phyloP scores from a whole-genome alignment of 305 asterid genomes.

The Striga hermonthica region DNA sequence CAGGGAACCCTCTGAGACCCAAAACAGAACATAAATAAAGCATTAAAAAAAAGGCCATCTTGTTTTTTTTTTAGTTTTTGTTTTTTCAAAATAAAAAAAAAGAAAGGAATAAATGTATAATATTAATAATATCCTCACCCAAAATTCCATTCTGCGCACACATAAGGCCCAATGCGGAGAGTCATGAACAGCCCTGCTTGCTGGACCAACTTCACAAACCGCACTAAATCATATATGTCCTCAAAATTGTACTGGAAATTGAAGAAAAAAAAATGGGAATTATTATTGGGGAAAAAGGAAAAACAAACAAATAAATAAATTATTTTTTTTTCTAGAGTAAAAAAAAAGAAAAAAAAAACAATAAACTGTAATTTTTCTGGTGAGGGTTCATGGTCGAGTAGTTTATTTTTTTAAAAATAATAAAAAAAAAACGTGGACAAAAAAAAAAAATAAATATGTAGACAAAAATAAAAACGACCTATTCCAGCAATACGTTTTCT shows the following conservation, averaged over 20 bases:
- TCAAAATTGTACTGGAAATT: conserved; percentile 70
- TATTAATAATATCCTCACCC: conserved; percentile 46
- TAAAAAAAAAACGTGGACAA: too few species aligned
- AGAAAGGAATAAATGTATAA: background rate
- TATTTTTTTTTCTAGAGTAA: too few species aligned
- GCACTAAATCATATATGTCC: conserved; percentile 74
- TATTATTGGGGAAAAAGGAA: too few species aligned
- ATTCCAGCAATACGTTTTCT: too few species aligned
- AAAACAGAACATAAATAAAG: conserved; percentile 23
- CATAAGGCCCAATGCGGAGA: conserved; percentile 95
- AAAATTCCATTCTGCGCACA: conserved; percentile 98
- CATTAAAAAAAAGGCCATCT: background rate
- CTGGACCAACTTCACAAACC: conserved; percentile 76
- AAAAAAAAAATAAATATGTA: too few species aligned
- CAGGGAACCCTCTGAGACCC: conserved; percentile 81
- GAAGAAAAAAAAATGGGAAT: conserved; percentile 27
- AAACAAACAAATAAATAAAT: too few species aligned
- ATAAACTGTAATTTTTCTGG: conserved; percentile 62
- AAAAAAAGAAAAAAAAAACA: too few species aligned
- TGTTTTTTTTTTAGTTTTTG: too few species aligned
- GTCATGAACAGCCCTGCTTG: conserved; percentile 71
- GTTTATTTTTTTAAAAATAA: too few species aligned
- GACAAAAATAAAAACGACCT: too few species aligned
- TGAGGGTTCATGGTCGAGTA: conserved; percentile 97
- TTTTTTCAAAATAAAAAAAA: conserved; percentile 13